These are phyloP conservation scores for Monosporascus sp. DNA, from an alignment of 2,329 filamentous ascomycete genomes.

Conservation along the genomic window DNA sequence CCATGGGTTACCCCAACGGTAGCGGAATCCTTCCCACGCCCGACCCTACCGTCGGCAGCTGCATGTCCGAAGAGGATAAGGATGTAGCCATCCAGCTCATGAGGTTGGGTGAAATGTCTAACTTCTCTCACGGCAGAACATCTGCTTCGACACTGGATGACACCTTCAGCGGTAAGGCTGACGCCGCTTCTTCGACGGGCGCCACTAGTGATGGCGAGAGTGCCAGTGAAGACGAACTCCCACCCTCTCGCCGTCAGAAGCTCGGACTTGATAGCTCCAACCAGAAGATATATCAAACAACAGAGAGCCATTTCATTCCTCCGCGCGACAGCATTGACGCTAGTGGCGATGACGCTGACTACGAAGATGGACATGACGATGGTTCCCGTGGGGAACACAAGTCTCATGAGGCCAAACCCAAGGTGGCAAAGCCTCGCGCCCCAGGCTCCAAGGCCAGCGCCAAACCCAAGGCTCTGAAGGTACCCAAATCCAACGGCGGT, in stretches of 20 bases:
- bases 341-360: conserved; percentile 58
- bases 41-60: conserved; percentile 94
- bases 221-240: conserved; percentile 59
- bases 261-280: conserved; percentile 38
- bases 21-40: conserved; percentile 78
- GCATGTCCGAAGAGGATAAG: conserved; percentile 89
- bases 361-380: conserved; percentile 39
- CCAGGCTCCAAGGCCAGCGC: conserved; percentile 32
- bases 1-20: conserved; percentile 50
- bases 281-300: conserved; percentile 46
- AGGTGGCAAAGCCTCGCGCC: conserved; percentile 32
- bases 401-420: conserved; percentile 37
- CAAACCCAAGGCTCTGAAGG: conserved; percentile 41
- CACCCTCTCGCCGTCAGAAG: conserved; percentile 55
- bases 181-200: conserved; percentile 77
- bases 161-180: conserved; percentile 84
- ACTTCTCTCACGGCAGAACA: conserved; percentile 86
- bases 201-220: conserved; percentile 76
- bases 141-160: conserved; percentile 93
- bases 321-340: conserved; percentile 32
- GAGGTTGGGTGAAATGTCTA: conserved; percentile 89
- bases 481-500: conserved; percentile 34
- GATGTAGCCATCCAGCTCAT: conserved; percentile 97
- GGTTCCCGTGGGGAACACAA: conserved; percentile 35
- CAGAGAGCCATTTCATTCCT: conserved; percentile 48